Percentiles rank a stretch among this genome's conserved stretches.
phyloP scores from a whole-genome alignment of 768 basidiomycete species.

The Leccinum subgranulosum region DNA sequence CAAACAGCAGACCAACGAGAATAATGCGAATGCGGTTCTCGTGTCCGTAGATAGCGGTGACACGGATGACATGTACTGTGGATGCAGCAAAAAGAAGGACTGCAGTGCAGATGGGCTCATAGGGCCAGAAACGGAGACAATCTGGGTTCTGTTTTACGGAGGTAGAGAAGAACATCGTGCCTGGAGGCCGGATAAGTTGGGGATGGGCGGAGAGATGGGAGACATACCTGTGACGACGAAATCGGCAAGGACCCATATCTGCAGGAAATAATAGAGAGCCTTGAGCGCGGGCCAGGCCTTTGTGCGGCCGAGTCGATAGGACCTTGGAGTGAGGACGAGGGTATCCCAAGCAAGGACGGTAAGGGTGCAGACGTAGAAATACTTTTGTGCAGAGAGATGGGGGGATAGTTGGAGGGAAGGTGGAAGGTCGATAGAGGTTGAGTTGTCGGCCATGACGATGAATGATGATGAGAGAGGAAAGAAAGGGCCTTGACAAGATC shows the following conservation, averaged over 20 bases:
- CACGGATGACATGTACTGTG: conserved; percentile 75
- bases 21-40: conserved; percentile 47
- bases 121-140: conserved; percentile 73
- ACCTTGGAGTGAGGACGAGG: conserved; percentile 76
- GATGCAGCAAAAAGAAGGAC: conserved; percentile 67
- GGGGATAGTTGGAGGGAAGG: conserved; percentile 69
- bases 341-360: conserved; percentile 91
- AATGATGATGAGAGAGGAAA: background rate
- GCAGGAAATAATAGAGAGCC: conserved; percentile 68
- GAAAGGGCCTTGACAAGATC: background rate
- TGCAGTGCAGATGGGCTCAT: conserved; percentile 84
- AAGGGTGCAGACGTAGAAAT: conserved; percentile 85
- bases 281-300: conserved; percentile 76
- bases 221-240: conserved; percentile 68
- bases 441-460: conserved; percentile 18
- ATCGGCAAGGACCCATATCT: conserved; percentile 76
- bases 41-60: conserved; percentile 74
- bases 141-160: conserved; percentile 51
- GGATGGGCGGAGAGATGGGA: background rate
- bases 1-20: conserved; percentile 58
- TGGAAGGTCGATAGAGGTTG: conserved; percentile 39
- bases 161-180: conserved; percentile 83
- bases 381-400: conserved; percentile 82
- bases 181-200: conserved; percentile 34
- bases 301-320: conserved; percentile 65